These are phyloP conservation scores for Betula pendula DNA, from an alignment of 306 rosid species.

Conservation along the genomic window DNA sequence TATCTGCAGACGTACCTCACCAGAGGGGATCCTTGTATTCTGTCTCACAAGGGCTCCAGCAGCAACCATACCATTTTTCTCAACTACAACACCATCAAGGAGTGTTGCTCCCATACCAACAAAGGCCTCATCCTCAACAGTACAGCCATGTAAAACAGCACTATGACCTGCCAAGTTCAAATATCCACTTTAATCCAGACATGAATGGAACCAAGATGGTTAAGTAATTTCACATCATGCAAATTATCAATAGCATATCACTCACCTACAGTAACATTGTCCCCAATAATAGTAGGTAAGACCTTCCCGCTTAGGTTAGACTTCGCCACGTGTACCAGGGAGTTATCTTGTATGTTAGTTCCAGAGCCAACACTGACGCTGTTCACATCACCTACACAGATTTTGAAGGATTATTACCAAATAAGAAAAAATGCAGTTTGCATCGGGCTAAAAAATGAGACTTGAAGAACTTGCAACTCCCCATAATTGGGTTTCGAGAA, in stretches of 20 bases:
- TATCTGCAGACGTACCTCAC: slow-evolving; percentile 63
- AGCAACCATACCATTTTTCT: slow-evolving; percentile 90
- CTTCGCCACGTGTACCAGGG: slow-evolving; percentile 93
- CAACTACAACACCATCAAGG: slow-evolving; percentile 87
- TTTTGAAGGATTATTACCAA: background rate
- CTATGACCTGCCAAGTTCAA: slow-evolving; percentile 64
- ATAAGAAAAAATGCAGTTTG: background rate
- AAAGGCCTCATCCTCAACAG: slow-evolving; percentile 91
- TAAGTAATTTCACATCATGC: background rate
- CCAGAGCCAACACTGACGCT: slow-evolving; percentile 84
- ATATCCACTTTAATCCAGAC: slow-evolving; percentile 9
- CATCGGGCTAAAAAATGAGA: background rate
- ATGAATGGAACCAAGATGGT: background rate
- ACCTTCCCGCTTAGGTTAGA: slow-evolving; percentile 88
- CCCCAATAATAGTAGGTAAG: slow-evolving; percentile 78
- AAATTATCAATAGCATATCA: slow-evolving; percentile 18
- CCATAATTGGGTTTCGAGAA: background rate
- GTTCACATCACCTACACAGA: slow-evolving; percentile 77
- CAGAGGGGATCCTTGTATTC: slow-evolving; percentile 77
- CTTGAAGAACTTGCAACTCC: slow-evolving; percentile 9
- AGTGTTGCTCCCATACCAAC: slow-evolving; percentile 90
- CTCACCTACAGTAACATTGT: slow-evolving; percentile 93
- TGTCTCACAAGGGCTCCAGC: slow-evolving; percentile 94
- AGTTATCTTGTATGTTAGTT: slow-evolving; percentile 93
- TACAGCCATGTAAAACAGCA: slow-evolving; percentile 90